Evolutionary conservation across 2,329 filamentous ascomycete genomes (phyloP), one percentile per base, ranked within the genome.

Genomic region (Ascomycota sp.): DNA sequence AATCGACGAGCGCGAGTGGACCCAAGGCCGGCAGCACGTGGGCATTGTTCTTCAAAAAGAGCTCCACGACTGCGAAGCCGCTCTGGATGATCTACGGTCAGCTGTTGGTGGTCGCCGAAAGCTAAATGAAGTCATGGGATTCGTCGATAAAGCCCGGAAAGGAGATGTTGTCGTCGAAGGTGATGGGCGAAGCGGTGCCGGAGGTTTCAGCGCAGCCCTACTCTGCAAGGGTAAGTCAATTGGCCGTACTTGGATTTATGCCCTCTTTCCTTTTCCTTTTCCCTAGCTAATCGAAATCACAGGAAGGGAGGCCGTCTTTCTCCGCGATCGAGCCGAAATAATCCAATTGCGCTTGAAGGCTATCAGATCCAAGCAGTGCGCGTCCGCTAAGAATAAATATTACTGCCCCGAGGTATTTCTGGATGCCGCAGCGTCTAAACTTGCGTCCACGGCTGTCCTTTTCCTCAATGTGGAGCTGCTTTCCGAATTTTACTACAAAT

Each of bases 401-500:
- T 72, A 89, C 56, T 98, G 89, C 46, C 89, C 89, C 0, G 89
- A 98, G 49, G 70, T 98, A 11, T 98, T 98, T 59, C 70, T 98
- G n/a, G 85, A 98, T 44, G 83, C 91, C 3, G 89, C 93, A 2
- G 85, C 89, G 2, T 81, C 85, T 40, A 95, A 95, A 54, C 68
- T 98, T 29, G 91, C 86, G 3, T 77, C 82, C 2, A 98, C 89
- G 0, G 86, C 89, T 2, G 89, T 98, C 7, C 69, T 98, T 1
- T 98, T 98, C 62, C 67, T 98, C 20, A 94, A 98, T 45, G 89
- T 95, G 8, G 91, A 98, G 56, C 66, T 98, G 13, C 68, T 98
- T 12, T 86, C 80, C 2, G 92, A 98, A 46, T 98, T 95, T 50
- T 94, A 93, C 57, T 93, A 94, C 56, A 83, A 89, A 47, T 98